A percentile compares a stretch with the other conserved stretches of the same genome.
Conservation (phyloP, 768 basidiomycete species). For the Phanerochaete sordida region DNA sequence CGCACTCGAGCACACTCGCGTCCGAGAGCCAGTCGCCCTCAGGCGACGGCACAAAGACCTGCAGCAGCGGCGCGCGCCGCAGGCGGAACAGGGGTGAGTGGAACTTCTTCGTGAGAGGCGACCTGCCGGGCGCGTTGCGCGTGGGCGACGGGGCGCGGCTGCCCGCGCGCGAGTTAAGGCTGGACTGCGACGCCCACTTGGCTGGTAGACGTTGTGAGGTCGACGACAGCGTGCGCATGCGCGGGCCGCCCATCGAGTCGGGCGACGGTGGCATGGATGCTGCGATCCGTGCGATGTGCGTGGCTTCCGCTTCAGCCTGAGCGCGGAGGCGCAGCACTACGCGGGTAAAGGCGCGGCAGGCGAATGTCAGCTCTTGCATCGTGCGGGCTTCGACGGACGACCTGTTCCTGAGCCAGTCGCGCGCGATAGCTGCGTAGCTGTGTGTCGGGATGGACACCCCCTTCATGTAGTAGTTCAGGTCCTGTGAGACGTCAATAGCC, state of each 20-base stretch:
- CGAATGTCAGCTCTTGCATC: slow-evolving; percentile 51
- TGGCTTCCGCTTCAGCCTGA: slow-evolving; percentile 66
- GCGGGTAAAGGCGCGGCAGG: slow-evolving; percentile 75
- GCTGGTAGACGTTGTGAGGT: slow-evolving; percentile 6
- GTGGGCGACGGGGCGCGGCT: slow-evolving; percentile 71
- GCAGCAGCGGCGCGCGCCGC: slow-evolving; percentile 70
- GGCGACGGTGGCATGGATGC: slow-evolving; percentile 14
- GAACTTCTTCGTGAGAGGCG: slow-evolving; percentile 37
- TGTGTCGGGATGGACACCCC: slow-evolving; percentile 75
- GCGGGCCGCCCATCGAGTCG: not conserved
- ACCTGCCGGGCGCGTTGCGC: slow-evolving; percentile 36
- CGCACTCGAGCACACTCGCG: slow-evolving; percentile 76
- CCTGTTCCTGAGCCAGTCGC: slow-evolving; percentile 53
- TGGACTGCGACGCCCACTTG: slow-evolving; percentile 10
- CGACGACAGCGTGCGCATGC: not conserved
- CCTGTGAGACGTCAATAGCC: slow-evolving; percentile 41
- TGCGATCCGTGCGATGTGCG: slow-evolving; percentile 14
- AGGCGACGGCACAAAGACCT: slow-evolving; percentile 83
- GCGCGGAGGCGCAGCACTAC: slow-evolving; percentile 74
- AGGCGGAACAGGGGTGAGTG: slow-evolving; percentile 69
- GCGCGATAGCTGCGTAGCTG: slow-evolving; percentile 62
- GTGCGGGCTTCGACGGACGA: slow-evolving; percentile 36
- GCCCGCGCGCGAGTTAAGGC: slow-evolving; percentile 36
- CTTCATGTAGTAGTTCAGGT: slow-evolving; percentile 76
- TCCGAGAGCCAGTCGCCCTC: slow-evolving; percentile 88